Percentiles rank a stretch among this genome's conserved stretches.
phyloP scores from a whole-genome alignment of 139 green algal genomes.

The Coelastrella sp. region DNA sequence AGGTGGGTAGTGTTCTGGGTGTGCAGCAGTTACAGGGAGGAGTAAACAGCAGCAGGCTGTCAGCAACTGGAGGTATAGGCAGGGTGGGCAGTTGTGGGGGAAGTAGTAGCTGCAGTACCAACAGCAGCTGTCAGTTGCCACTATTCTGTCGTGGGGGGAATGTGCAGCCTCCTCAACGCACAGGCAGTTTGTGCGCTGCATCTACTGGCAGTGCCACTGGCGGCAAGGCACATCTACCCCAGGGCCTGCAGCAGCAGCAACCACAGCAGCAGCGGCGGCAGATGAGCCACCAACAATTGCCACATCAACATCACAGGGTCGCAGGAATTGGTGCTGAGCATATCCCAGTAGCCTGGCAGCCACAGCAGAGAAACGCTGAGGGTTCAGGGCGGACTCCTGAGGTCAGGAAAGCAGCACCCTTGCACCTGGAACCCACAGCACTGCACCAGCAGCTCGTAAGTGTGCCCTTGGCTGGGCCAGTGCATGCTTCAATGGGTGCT shows the following conservation, averaged over 20 bases:
- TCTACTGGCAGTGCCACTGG: neutral
- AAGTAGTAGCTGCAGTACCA: neutral
- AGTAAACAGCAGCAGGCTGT: neutral
- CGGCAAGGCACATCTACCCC: slow-evolving; percentile 6
- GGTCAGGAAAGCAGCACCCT: too few relatives aligned
- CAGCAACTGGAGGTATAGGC: neutral
- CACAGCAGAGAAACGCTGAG: too few relatives aligned
- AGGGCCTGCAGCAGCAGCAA: neutral
- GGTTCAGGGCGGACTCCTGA: too few relatives aligned
- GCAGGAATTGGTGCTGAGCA: too few relatives aligned
- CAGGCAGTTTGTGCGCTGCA: neutral
- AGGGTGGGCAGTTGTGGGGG: neutral
- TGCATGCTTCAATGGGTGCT: neutral
- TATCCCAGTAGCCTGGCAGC: too few relatives aligned
- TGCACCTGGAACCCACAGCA: too few relatives aligned
- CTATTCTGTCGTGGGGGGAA: slow-evolving; percentile 17
- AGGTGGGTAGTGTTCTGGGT: neutral
- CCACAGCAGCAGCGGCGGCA: neutral
- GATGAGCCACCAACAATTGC: neutral
- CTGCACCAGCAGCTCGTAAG: too few relatives aligned
- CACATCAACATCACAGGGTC: neutral
- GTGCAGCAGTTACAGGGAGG: neutral
- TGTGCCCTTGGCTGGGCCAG: too few relatives aligned
- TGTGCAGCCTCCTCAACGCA: neutral
- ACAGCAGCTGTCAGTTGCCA: slow-evolving; percentile 1